These are phyloP conservation scores for Cystobasidium onofrii DNA, from an alignment of 768 basidiomycete species.

Conservation along the genomic window DNA sequence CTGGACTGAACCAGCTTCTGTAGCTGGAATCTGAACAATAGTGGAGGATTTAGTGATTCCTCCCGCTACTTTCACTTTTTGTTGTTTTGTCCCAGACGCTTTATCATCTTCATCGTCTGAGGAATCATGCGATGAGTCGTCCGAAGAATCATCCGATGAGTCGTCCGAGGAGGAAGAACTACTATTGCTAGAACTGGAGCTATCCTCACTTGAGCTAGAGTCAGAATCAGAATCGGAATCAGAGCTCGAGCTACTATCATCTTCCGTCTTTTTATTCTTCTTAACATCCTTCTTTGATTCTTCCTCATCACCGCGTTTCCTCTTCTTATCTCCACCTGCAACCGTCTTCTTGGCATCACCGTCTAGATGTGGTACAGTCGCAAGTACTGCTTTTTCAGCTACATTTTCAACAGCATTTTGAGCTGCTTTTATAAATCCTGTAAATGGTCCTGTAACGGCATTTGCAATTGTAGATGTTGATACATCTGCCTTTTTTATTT, in stretches of 20 bases:
- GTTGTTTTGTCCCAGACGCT: conserved; percentile 29
- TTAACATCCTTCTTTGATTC: too few species aligned
- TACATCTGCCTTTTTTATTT: background rate
- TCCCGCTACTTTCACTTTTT: conserved; percentile 46
- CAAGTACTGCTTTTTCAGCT: conserved; percentile 51
- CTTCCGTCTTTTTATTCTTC: background rate
- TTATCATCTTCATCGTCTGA: conserved; percentile 40
- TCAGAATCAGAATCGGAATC: background rate
- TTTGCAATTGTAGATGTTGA: background rate
- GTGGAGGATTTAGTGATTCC: conserved; percentile 44
- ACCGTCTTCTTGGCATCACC: background rate
- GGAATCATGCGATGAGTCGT: conserved; percentile 16
- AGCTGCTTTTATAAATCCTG: background rate
- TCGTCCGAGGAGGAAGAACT: conserved; percentile 32
- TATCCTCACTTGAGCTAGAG: background rate
- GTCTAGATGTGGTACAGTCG: background rate
- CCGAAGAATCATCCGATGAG: conserved; percentile 33
- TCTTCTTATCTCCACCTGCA: background rate
- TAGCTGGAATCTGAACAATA: conserved; percentile 1
- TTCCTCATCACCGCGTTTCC: background rate
- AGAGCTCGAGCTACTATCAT: background rate
- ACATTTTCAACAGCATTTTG: background rate
- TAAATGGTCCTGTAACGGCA: background rate
- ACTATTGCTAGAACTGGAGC: background rate
- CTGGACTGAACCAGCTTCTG: conserved; percentile 15